Evolutionary conservation across 345 rosid species (phyloP), one percentile per base, ranked within the genome.

Genomic region (Psidium guajava): DNA sequence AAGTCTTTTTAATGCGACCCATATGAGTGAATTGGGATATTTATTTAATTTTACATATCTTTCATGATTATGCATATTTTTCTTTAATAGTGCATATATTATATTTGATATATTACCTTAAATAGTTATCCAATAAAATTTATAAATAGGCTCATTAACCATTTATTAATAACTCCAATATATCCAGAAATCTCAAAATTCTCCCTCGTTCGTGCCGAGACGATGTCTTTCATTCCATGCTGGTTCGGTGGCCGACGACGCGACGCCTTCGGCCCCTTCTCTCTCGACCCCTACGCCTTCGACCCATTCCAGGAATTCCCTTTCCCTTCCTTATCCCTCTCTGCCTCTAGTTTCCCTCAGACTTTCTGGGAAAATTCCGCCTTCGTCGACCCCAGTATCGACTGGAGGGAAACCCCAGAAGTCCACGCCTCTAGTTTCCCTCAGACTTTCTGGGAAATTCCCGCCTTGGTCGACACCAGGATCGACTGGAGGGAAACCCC

Each of bases 401-500:
- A 88, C 54, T 88, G 90, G 90, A 75, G 61, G 85, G 90, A 88
- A 50, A 85, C 88, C 55, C 87, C 87, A 8, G 87, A 86, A 47
- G 90, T 87, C 6, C 88, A 88, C 61, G 64, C 50, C 85, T 44
- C 58, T 3, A 54, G 15, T 40, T 8, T 82, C 58, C 84, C 47
- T 15, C 58, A n/a, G 80, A 5, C 56, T 51, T 24, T 82, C 55
- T 82, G 83, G 24, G 88, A 82, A 55, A 75, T 49, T 21, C n/a
- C 90, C 2, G 21, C 85, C 28, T 84, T 88, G 4, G 82, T 84
- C 20, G 85, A 53, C 81, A 83, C 82, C 12, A 75, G 32, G 44
- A 82, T 86, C 6, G 90, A 88, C 49, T 88, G 90, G 90, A 82
- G 61, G 85, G 90, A 88, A 50, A 85, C 88, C 55, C 87, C 87